Evolutionary conservation across 768 basidiomycete genomes (phyloP), one percentile per base, ranked within the genome.

Genomic region (Phaeotremella fagi): DNA sequence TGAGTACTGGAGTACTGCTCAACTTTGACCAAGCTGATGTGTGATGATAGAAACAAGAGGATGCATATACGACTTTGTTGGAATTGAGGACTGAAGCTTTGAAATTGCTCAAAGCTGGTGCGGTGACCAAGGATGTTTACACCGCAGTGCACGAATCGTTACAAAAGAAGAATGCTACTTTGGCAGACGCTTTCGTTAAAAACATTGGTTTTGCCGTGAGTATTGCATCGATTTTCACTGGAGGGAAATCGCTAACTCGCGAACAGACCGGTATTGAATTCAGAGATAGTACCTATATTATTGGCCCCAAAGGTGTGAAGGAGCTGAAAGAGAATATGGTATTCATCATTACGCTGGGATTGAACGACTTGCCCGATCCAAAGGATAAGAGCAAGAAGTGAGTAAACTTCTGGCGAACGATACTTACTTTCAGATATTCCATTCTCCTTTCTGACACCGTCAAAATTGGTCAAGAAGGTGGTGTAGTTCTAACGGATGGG

Each of bases 191-290:
- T 65, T 87, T 97, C 54, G 83, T 85, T 27, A 99, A 95, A 78
- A 89, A 82, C 57, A 77, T 92, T 48, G 94, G 94, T 1, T 92
- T 91, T 70, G 87, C 84, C 22, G 91, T 94, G 72, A 63, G 85
- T 77, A 16, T 33, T 33, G 7, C 16, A 7, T 7, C 16, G 9
- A 33, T 33, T 33, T 16, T 7, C 7, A 33, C 16, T 33, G 7
- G 31, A 33, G 16, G 31, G 7, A 33, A 16, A 33, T 7, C 31
- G 16, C n/a, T 7, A 33, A 33, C 31, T 33, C 27, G 7, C 0
- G 36, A 16, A 2, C 63, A 97, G 92, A 97, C 85, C 73, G 94
- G 94, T 4, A 83, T 97, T 70, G 94, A 99, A 73, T 97, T 92
- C 77, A 83, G 91, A 36, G 94, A 99, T 69, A 82, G 85, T 9